These are phyloP conservation scores for Davidsoniella neocaledoniae DNA, from an alignment of 2,329 filamentous ascomycete species.

Conservation along the genomic window DNA sequence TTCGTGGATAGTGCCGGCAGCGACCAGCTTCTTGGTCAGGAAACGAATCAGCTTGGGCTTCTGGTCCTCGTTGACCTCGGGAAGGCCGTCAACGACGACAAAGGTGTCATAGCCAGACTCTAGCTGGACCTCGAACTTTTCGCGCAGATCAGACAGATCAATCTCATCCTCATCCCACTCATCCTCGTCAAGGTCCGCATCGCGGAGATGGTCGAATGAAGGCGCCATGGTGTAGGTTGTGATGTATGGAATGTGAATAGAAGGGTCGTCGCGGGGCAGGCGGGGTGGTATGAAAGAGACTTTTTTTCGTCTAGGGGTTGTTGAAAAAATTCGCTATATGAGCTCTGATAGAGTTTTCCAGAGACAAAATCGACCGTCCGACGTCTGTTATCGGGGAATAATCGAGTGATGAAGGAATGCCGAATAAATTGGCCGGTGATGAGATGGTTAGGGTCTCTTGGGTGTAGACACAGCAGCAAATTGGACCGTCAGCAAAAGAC, in stretches of 20 bases:
- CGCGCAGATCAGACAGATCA: constrained; percentile 84
- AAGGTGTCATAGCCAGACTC: constrained; percentile 95
- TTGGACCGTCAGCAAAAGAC: neutral
- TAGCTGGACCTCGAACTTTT: constrained; percentile 88
- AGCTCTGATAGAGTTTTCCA: neutral
- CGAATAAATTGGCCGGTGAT: no score
- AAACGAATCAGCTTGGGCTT: constrained; percentile 94
- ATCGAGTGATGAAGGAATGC: no score
- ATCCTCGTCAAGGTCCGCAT: constrained; percentile 74
- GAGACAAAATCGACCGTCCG: neutral
- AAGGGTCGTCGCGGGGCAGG: constrained; percentile 5
- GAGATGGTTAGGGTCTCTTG: no score
- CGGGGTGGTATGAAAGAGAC: constrained; percentile 9
- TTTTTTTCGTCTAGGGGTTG: neutral
- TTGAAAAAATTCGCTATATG: neutral
- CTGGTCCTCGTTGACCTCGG: constrained; percentile 74
- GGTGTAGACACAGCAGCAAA: no score
- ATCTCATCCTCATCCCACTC: constrained; percentile 85
- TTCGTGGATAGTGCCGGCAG: constrained; percentile 69
- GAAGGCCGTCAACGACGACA: constrained; percentile 87
- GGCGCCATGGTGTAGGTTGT: constrained; percentile 59
- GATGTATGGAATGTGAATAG: no score
- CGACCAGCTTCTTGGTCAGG: constrained; percentile 78
- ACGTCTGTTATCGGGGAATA: neutral
- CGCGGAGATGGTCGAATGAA: constrained; percentile 80